phyloP scores from a whole-genome alignment of 2,329 filamentous ascomycete genomes.

The Hymenoscyphus linearis region DNA sequence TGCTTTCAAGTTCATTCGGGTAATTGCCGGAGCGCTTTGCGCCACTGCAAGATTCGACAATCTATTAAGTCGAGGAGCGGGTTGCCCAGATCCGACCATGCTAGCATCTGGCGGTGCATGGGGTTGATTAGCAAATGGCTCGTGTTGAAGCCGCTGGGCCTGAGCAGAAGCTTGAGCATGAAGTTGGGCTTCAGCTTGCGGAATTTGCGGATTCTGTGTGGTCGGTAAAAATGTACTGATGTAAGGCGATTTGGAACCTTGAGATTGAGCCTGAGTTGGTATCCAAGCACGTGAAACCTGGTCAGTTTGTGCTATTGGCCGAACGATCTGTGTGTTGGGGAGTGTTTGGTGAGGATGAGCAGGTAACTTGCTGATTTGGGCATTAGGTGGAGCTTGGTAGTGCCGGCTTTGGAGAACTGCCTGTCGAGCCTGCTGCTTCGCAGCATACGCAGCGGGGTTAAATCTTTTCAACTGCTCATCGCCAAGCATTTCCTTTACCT shows the following conservation, averaged over 20 bases:
- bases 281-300: neutral
- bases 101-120: neutral
- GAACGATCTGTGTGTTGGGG: neutral
- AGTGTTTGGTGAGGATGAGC: neutral
- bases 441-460: constrained; percentile 20
- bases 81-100: neutral
- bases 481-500: constrained; percentile 43
- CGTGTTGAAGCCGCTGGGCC: neutral
- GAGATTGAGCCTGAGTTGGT: neutral
- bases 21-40: neutral
- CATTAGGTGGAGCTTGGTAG: neutral
- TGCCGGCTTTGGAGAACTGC: neutral
- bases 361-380: neutral
- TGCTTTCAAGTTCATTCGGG: neutral
- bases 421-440: neutral
- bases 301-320: neutral
- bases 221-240: neutral
- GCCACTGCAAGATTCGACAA: neutral
- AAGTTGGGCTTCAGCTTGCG: neutral
- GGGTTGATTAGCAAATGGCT: neutral
- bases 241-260: neutral
- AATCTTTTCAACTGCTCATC: constrained; percentile 30
- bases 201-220: neutral
- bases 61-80: neutral
- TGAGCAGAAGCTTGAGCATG: too few relatives aligned